These are phyloP conservation scores for Fusarium austroafricanum DNA, from an alignment of 2,329 filamentous ascomycete species.

Conservation along the genomic window DNA sequence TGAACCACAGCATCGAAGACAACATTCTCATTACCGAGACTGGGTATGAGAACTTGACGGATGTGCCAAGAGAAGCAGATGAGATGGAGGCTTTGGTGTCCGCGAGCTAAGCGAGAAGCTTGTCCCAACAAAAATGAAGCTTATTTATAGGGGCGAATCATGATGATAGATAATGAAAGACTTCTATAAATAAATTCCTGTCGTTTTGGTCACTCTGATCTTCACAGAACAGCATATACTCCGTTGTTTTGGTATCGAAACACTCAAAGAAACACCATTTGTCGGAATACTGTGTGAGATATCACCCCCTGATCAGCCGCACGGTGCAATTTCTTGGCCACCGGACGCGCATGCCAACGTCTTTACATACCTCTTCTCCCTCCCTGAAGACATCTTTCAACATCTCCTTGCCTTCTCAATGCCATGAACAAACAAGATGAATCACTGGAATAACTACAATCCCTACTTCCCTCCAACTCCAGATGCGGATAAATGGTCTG, in stretches of 20 bases:
- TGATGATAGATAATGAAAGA: not conserved
- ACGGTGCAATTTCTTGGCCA: slow-evolving; percentile 43
- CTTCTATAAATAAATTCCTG: slow-evolving; percentile 18
- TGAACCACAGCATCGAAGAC: slow-evolving; percentile 66
- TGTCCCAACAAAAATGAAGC: not conserved
- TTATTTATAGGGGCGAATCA: not conserved
- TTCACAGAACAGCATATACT: not conserved
- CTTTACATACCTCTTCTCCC: slow-evolving; percentile 1
- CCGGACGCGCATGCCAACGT: slow-evolving; percentile 7
- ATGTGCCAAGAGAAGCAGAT: slow-evolving; percentile 74
- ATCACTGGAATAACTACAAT: not conserved
- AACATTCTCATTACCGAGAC: slow-evolving; percentile 78
- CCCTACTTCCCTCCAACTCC: slow-evolving; percentile 7
- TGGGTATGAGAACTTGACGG: slow-evolving; percentile 79
- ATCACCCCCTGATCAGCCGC: slow-evolving; percentile 20
- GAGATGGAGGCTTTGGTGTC: slow-evolving; percentile 64
- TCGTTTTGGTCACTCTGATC: not conserved
- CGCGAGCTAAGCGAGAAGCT: slow-evolving; percentile 27
- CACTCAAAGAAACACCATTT: not conserved
- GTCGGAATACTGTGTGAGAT: slow-evolving; percentile 28
- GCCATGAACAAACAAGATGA: not conserved
- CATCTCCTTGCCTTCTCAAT: not conserved
- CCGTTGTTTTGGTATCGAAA: not conserved
- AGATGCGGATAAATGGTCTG: slow-evolving; percentile 28
- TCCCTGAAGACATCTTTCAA: slow-evolving; percentile 14